Conservation (phyloP, 2,329 filamentous ascomycete species). For the Aspergillus flavus region DNA sequence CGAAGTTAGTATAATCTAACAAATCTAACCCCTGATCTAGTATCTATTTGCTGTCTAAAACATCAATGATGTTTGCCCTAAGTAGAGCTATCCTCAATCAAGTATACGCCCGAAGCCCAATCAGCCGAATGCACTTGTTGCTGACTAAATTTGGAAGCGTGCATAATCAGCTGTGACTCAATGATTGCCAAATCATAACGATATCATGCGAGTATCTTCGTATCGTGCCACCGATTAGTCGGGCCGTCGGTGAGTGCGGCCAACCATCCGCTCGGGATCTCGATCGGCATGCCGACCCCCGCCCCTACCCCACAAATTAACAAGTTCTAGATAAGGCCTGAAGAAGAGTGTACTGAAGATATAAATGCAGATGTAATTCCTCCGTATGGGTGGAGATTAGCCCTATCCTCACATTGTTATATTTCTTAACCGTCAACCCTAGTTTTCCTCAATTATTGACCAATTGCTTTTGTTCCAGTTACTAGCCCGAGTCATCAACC, state of each 20-base stretch:
- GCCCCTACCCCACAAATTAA: slow-evolving; percentile 22
- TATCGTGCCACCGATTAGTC: neutral
- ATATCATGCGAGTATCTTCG: neutral
- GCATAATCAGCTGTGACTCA: too few relatives aligned
- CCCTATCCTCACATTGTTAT: neutral
- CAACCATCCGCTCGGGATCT: slow-evolving; percentile 34
- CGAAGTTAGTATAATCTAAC: neutral
- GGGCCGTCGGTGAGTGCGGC: slow-evolving; percentile 18
- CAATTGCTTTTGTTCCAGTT: neutral
- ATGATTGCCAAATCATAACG: neutral
- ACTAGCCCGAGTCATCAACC: neutral
- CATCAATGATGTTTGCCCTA: neutral
- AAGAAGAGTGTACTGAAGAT: neutral
- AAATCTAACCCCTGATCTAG: neutral
- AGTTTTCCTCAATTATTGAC: neutral
- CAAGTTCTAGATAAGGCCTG: slow-evolving; percentile 13
- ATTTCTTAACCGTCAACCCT: neutral
- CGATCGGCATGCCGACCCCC: slow-evolving; percentile 33
- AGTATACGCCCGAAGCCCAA: neutral
- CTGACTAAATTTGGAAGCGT: neutral
- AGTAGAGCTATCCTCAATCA: neutral
- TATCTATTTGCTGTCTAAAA: too few relatives aligned
- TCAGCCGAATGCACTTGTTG: neutral
- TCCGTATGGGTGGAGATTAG: neutral
- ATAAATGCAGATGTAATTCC: neutral